Evolutionary conservation across 805 yeast species (phyloP).

Genomic region (Sungouiozyma ichnusensis): DNA sequence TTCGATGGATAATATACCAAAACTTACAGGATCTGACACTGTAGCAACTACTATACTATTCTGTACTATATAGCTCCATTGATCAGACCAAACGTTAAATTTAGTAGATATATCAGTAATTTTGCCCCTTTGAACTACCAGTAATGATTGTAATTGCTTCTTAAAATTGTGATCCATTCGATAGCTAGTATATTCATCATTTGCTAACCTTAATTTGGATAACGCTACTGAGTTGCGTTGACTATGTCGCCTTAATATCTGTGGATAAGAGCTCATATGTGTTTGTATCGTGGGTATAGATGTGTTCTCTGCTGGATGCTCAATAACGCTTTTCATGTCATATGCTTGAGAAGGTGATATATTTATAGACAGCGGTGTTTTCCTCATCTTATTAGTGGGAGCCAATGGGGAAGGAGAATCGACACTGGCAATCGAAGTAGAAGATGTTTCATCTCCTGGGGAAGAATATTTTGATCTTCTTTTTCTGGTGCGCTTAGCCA

Average conservation of each 20-base stretch:
- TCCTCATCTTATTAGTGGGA: background rate
- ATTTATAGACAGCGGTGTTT: too few relatives aligned
- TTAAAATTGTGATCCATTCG: slow-evolving; percentile 11
- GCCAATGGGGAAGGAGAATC: background rate
- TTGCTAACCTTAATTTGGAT: slow-evolving; percentile 1
- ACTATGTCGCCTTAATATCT: slow-evolving; percentile 4
- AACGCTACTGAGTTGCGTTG: slow-evolving; percentile 6
- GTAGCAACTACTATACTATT: slow-evolving; percentile 35
- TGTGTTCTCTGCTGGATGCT: background rate
- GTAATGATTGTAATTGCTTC: slow-evolving; percentile 18
- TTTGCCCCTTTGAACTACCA: slow-evolving; percentile 20
- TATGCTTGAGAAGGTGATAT: too few relatives aligned
- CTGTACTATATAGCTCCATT: slow-evolving; percentile 38
- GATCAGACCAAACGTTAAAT: slow-evolving; percentile 31
- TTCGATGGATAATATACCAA: slow-evolving; percentile 45
- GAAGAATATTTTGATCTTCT: slow-evolving; percentile 13
- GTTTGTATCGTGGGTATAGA: background rate
- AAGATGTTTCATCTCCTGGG: background rate
- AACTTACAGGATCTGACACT: slow-evolving; percentile 42
- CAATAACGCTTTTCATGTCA: too few relatives aligned
- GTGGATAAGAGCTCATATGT: background rate
- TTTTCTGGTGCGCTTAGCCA: slow-evolving; percentile 45
- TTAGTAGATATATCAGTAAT: slow-evolving; percentile 36
- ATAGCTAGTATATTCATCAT: background rate
- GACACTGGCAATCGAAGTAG: background rate